Conservation (phyloP, 306 rosid species). For the Medicago ruthenica region DNA sequence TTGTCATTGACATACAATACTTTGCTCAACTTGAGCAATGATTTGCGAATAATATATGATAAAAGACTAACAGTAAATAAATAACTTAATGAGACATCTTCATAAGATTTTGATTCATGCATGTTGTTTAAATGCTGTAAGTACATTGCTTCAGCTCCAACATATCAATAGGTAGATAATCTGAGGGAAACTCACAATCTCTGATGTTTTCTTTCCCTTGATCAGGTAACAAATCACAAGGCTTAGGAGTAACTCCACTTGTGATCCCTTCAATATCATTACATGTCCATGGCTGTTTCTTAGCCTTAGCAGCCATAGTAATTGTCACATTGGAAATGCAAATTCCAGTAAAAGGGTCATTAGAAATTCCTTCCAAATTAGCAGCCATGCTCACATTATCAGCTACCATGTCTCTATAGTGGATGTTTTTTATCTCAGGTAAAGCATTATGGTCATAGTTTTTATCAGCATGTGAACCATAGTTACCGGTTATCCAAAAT, state of each 20-base stretch:
- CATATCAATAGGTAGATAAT: constrained; percentile 60
- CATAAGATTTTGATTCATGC: constrained; percentile 32
- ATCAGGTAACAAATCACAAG: constrained; percentile 66
- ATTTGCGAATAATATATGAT: constrained; percentile 16
- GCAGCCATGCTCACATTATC: constrained; percentile 77
- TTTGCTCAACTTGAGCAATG: constrained; percentile 38
- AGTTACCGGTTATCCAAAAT: constrained; percentile 80
- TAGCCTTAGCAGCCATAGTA: constrained; percentile 60
- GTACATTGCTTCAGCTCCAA: constrained; percentile 64
- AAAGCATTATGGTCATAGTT: constrained; percentile 69
- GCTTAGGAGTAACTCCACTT: constrained; percentile 69
- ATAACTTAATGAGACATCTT: constrained; percentile 22
- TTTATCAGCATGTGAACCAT: constrained; percentile 75
- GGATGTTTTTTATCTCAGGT: constrained; percentile 62
- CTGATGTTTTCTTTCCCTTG: constrained; percentile 50
- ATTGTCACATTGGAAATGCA: constrained; percentile 81
- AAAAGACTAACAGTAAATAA: constrained; percentile 24
- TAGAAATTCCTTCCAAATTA: constrained; percentile 74
- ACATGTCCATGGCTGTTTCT: constrained; percentile 83
- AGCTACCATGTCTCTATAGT: constrained; percentile 67
- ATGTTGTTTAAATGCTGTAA: constrained; percentile 42
- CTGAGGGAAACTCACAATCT: constrained; percentile 68
- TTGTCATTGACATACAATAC: constrained; percentile 20
- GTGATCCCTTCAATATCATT: constrained; percentile 65
- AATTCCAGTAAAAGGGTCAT: constrained; percentile 69